Evolutionary conservation across 2,329 filamentous ascomycete species (phyloP).

Genomic region (Neonectria coccinea): DNA sequence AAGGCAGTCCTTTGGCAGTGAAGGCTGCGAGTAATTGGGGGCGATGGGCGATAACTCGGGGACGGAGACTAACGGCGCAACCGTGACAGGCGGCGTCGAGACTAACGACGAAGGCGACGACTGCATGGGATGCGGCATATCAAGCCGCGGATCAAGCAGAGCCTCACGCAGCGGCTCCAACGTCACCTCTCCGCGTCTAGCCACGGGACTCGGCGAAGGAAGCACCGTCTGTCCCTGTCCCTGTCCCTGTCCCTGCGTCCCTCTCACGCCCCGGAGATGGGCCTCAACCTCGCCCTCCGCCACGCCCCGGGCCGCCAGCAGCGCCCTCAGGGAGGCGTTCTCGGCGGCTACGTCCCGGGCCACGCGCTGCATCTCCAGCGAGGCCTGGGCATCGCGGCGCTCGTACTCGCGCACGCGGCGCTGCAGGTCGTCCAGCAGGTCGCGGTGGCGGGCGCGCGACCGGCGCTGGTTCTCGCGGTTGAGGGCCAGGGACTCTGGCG

Average conservation of each 20-base stretch:
- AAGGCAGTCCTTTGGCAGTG: slow-evolving; percentile 7
- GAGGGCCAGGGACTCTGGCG: slow-evolving; percentile 44
- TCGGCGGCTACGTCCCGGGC: slow-evolving; percentile 58
- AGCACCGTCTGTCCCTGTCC: neutral
- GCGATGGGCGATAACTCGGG: slow-evolving; percentile 1
- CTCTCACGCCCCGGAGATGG: slow-evolving; percentile 30
- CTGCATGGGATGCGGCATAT: slow-evolving; percentile 12
- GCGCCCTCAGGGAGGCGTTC: slow-evolving; percentile 54
- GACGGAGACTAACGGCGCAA: slow-evolving; percentile 12
- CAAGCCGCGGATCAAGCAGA: slow-evolving; percentile 21
- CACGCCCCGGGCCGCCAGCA: slow-evolving; percentile 40
- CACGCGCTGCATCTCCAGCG: slow-evolving; percentile 60
- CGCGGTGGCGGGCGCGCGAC: slow-evolving; percentile 57
- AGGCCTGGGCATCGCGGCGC: slow-evolving; percentile 56
- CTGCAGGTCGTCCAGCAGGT: slow-evolving; percentile 58
- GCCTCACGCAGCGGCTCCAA: slow-evolving; percentile 11
- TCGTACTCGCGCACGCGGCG: slow-evolving; percentile 56
- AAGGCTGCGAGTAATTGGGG: neutral
- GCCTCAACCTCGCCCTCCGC: slow-evolving; percentile 36
- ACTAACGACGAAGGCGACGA: slow-evolving; percentile 10
- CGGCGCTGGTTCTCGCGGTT: slow-evolving; percentile 60
- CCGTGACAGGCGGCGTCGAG: slow-evolving; percentile 16
- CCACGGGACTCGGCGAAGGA: neutral
- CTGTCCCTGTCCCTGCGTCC: neutral
- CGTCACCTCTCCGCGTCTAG: neutral